These are phyloP conservation scores for Coccomyxa sp. DNA, from an alignment of 139 green algal genomes.

Conservation along the genomic window DNA sequence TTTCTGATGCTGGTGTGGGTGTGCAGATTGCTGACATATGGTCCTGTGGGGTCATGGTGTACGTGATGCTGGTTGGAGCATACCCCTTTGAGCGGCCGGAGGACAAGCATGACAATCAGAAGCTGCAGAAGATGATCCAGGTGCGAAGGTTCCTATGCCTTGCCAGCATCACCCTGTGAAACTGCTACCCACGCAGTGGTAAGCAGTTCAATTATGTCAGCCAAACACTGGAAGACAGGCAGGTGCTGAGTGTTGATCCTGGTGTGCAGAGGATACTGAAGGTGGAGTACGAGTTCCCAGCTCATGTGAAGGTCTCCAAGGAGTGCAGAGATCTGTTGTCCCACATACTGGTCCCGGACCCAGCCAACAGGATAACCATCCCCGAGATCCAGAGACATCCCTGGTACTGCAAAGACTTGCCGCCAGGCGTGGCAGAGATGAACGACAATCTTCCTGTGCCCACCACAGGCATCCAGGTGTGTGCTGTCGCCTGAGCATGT, in stretches of 20 bases:
- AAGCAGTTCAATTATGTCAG: background rate
- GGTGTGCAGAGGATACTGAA: slow-evolving; percentile 71
- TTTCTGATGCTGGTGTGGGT: background rate
- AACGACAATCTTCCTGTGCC: slow-evolving; percentile 58
- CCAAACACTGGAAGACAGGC: background rate
- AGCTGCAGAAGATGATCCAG: slow-evolving; percentile 73
- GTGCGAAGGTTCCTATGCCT: background rate
- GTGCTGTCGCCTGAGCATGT: too few relatives aligned
- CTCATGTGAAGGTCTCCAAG: slow-evolving; percentile 54
- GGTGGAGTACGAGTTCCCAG: slow-evolving; percentile 77
- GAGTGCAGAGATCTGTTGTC: slow-evolving; percentile 73
- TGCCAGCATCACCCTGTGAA: background rate
- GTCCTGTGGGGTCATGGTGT: slow-evolving; percentile 97
- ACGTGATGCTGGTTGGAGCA: slow-evolving; percentile 90
- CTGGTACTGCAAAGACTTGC: slow-evolving; percentile 93
- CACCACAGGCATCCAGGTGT: slow-evolving; percentile 53
- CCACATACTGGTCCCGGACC: slow-evolving; percentile 68
- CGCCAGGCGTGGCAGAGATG: slow-evolving; percentile 80
- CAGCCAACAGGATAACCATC: slow-evolving; percentile 76
- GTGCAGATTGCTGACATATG: slow-evolving; percentile 86
- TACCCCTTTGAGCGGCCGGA: slow-evolving; percentile 98
- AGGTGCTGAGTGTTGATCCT: background rate
- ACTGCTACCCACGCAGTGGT: background rate
- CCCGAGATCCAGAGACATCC: slow-evolving; percentile 67
- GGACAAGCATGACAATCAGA: slow-evolving; percentile 81